Percentiles rank a stretch among this genome's conserved stretches.
phyloP scores from a whole-genome alignment of 257 asterid species.

The Fraxinus pennsylvanica region DNA sequence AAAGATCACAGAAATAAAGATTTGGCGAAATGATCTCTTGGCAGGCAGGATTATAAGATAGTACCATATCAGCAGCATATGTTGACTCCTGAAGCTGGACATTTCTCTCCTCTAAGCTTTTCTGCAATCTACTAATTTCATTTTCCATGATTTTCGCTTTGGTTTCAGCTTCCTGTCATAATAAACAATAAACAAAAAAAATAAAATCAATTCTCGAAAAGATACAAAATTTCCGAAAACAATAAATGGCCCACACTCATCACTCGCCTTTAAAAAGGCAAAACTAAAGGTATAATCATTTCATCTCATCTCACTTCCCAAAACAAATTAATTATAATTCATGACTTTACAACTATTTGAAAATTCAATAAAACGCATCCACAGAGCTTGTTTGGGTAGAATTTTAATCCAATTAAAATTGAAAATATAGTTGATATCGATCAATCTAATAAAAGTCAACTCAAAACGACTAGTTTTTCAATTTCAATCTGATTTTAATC shows the following conservation, averaged over 20 bases:
- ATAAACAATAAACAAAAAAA: background rate
- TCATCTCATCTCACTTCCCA: background rate
- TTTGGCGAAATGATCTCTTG: background rate
- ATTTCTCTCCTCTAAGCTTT: constrained; percentile 54
- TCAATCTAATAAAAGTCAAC: no score
- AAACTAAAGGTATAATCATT: background rate
- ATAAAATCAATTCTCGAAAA: background rate
- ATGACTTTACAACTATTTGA: background rate
- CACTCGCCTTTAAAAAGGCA: background rate
- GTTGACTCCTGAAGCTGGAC: constrained; percentile 60
- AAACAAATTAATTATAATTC: background rate
- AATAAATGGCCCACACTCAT: background rate
- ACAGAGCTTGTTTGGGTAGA: background rate
- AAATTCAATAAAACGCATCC: background rate
- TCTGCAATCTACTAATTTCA: constrained; percentile 60
- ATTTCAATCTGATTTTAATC: no score
- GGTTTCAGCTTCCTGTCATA: constrained; percentile 65
- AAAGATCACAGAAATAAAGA: background rate
- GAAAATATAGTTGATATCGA: no score
- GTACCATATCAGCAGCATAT: constrained; percentile 62
- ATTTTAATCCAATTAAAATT: no score
- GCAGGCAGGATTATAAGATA: background rate
- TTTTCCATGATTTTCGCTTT: constrained; percentile 70
- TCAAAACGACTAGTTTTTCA: no score
- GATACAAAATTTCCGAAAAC: background rate